Evolutionary conservation across 148 eudicot species (phyloP).

Genomic region (Vaccinium myrtillus): DNA sequence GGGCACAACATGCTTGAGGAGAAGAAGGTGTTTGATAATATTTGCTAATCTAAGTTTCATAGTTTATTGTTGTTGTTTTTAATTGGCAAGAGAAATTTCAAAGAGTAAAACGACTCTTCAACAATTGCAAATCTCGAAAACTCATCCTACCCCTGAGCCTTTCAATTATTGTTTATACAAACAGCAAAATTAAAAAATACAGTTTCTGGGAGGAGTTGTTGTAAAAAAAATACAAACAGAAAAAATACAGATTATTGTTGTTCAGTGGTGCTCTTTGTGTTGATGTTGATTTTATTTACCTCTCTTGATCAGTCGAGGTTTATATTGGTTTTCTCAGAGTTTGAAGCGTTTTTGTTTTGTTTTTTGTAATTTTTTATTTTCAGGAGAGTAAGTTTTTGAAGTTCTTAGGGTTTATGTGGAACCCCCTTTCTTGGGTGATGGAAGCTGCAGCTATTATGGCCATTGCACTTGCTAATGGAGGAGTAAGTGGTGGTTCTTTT

Average conservation of each 20-base stretch:
- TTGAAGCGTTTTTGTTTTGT: not conserved
- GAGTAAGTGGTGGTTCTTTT: constrained; percentile 11
- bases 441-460: constrained; percentile 46
- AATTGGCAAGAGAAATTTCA: not conserved
- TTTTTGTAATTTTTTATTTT: not conserved
- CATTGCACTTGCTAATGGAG: constrained; percentile 30
- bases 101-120: too few relatives aligned
- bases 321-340: not conserved
- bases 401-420: constrained; percentile 50
- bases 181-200: too few relatives aligned
- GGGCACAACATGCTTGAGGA: constrained; percentile 87
- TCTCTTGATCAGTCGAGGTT: not conserved
- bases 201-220: too few relatives aligned
- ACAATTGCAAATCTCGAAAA: too few relatives aligned
- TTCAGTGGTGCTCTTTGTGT: not conserved
- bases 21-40: constrained; percentile 44
- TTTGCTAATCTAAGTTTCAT: constrained; percentile 3
- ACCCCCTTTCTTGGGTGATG: constrained; percentile 51
- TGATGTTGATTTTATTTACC: not conserved
- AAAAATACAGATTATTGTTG: not conserved
- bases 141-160: too few relatives aligned
- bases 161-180: too few relatives aligned
- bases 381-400: constrained; percentile 42
- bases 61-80: not conserved
- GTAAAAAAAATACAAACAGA: too few relatives aligned